Base-by-base conservation (phyloP, 1,284 basidiomycete genomes). In the Abortiporus biennis region DNA sequence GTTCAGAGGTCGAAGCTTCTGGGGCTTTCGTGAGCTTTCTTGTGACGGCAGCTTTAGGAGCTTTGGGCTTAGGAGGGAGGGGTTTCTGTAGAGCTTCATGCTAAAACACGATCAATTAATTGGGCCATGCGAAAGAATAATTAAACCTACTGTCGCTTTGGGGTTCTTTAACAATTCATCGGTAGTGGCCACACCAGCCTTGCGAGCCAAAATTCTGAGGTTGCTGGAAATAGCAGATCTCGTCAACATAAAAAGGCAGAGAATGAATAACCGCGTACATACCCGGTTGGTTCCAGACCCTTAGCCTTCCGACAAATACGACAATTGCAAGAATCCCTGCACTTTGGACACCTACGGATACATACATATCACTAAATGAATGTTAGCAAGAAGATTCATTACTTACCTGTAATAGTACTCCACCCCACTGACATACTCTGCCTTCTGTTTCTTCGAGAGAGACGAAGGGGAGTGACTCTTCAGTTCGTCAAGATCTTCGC, bases 281-380 rank as follows among this genome's bases (percentile, higher is more conserved):
- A 83, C 83, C 79, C 78, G 20, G 69, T 70, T 1, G 78, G 68
- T 36, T 70, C 67, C 27, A 82, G 62, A 12, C 81, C 79, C 55
- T 76, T 71, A 9, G 70, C 62, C 59, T 78, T 83, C 41, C 77
- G 71, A 59, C 85, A 88, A 1, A 53, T 56, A 29, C 69, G 66
- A 47, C 85, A 88, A 54, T 78, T 84, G 59, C 85, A 88, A 3
- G 17, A 61, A 50, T 72, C 76, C 42, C 68, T 64, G 48, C 85
- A 88, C 54, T 69, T 74, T 13, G 81, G 82, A 49, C 85, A 88
- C 54, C 85, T 87, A 47, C 9, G 20, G 6, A 21, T 11, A 36
- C 13, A 31, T 41, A 12, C 24, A 43, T 21, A 44, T 40, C 36
- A 24, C 23, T 25, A 32, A 32, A 3, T 24, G 27, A 25, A n/a